These are phyloP conservation scores for Hypomyces perniciosus DNA, from an alignment of 2,329 filamentous ascomycete genomes.

Conservation along the genomic window DNA sequence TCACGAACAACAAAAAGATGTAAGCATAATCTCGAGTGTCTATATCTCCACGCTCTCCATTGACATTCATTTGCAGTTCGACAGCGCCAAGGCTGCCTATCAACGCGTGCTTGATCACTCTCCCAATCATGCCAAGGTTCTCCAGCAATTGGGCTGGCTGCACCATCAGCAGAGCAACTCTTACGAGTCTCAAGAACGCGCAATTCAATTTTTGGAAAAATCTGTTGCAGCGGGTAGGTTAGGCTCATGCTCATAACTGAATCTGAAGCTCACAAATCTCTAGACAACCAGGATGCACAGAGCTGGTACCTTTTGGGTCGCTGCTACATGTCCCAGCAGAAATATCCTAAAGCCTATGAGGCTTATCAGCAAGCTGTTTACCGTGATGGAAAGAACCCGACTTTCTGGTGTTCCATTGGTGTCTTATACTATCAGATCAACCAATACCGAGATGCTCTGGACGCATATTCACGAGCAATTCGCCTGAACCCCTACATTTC, in stretches of 20 bases:
- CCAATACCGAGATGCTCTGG: constrained; percentile 94
- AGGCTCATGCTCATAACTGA: not conserved
- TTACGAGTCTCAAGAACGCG: constrained; percentile 88
- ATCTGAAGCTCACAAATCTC: constrained; percentile 22
- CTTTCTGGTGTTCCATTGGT: constrained; percentile 99
- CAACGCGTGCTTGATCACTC: constrained; percentile 89
- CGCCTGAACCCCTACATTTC: constrained; percentile 96
- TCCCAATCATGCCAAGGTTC: constrained; percentile 92
- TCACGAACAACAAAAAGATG: constrained; percentile 97
- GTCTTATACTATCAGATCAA: constrained; percentile 99
- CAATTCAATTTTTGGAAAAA: constrained; percentile 95
- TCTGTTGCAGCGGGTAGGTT: constrained; percentile 84
- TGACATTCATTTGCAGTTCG: constrained; percentile 58
- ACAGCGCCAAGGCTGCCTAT: constrained; percentile 88
- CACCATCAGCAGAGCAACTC: constrained; percentile 93
- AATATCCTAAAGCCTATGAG: constrained; percentile 97
- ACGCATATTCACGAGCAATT: constrained; percentile 95
- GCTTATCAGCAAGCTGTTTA: constrained; percentile 99
- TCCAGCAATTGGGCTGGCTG: constrained; percentile 96
- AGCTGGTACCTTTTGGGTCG: constrained; percentile 97
- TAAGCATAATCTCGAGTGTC: constrained; percentile 45
- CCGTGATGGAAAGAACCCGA: constrained; percentile 92
- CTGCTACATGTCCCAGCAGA: constrained; percentile 99
- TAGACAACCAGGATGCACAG: constrained; percentile 90
- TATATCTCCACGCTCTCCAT: not conserved